Conservation (phyloP, 768 basidiomycete species). For the Phylloporus rhodoxanthus region DNA sequence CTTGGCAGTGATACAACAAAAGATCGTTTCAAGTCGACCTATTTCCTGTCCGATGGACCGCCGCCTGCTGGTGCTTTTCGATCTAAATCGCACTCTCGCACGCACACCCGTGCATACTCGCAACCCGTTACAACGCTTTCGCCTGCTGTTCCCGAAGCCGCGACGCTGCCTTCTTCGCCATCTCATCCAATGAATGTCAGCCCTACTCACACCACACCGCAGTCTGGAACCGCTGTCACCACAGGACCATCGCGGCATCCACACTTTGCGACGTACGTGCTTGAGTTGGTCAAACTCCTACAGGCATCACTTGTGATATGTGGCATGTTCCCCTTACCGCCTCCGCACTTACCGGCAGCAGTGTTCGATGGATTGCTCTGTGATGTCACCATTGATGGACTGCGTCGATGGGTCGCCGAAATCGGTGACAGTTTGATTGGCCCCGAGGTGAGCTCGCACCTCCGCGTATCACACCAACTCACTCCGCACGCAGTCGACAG, state of each 20-base stretch:
- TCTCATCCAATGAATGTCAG: slow-evolving; percentile 19
- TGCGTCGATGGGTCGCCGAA: slow-evolving; percentile 60
- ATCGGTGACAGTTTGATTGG: slow-evolving; percentile 58
- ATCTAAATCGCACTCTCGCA: slow-evolving; percentile 27
- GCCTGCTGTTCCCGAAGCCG: slow-evolving; percentile 16
- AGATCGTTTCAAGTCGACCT: slow-evolving; percentile 70
- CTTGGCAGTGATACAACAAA: slow-evolving; percentile 64
- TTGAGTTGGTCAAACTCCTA: slow-evolving; percentile 70
- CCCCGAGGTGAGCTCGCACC: slow-evolving; percentile 44
- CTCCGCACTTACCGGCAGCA: slow-evolving; percentile 7
- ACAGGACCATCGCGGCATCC: slow-evolving; percentile 23
- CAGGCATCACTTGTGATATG: slow-evolving; percentile 69
- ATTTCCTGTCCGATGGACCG: slow-evolving; percentile 47
- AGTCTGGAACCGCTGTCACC: slow-evolving; percentile 5
- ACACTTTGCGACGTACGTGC: slow-evolving; percentile 58
- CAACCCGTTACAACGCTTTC: slow-evolving; percentile 24
- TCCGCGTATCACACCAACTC: not conserved
- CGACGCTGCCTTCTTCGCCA: slow-evolving; percentile 19
- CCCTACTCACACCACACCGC: slow-evolving; percentile 13
- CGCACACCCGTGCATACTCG: slow-evolving; percentile 26
- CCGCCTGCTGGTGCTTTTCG: slow-evolving; percentile 19
- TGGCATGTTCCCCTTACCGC: slow-evolving; percentile 48
- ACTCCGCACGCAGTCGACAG: slow-evolving; percentile 45
- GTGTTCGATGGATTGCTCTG: slow-evolving; percentile 66
- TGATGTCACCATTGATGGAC: slow-evolving; percentile 67